Evolutionary conservation across 2,329 filamentous ascomycete species (phyloP).

Genomic region (Scedosporium dehoogii): DNA sequence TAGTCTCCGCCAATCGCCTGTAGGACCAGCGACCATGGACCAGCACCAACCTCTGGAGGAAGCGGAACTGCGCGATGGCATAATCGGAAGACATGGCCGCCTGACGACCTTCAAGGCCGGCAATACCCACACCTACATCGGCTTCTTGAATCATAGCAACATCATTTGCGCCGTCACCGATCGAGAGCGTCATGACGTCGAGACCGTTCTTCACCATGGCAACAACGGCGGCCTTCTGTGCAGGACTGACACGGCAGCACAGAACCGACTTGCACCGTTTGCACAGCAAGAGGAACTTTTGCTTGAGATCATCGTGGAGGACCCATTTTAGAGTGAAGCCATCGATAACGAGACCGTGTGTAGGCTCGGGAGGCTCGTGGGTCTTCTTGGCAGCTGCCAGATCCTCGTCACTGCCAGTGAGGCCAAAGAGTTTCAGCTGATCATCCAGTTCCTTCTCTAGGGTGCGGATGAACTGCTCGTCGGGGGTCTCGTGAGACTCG

Average conservation of each 20-base stretch:
- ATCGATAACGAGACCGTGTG: constrained; percentile 89
- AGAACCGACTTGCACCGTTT: constrained; percentile 95
- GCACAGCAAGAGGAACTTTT: constrained; percentile 90
- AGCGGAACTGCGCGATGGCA: constrained; percentile 88
- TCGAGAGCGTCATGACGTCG: constrained; percentile 90
- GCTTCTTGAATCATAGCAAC: constrained; percentile 98
- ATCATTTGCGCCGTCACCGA: constrained; percentile 91
- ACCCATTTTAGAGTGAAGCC: constrained; percentile 88
- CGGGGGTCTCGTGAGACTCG: constrained; percentile 35
- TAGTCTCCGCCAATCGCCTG: constrained; percentile 80
- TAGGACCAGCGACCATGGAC: constrained; percentile 98
- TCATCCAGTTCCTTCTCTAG: constrained; percentile 66
- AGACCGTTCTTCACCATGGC: constrained; percentile 89
- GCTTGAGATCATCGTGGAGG: constrained; percentile 69
- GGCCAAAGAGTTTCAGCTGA: constrained; percentile 60
- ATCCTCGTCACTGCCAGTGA: constrained; percentile 80
- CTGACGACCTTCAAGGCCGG: constrained; percentile 83
- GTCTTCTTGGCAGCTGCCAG: constrained; percentile 67
- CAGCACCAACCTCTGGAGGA: constrained; percentile 71
- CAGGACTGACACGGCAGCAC: constrained; percentile 93
- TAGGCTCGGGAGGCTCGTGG: constrained; percentile 77
- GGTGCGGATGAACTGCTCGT: constrained; percentile 41
- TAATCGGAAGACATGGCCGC: constrained; percentile 96
- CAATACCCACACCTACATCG: constrained; percentile 92
- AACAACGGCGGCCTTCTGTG: constrained; percentile 95